Conservation (phyloP, 768 basidiomycete species). For the Boletus subcaerulescens region DNA sequence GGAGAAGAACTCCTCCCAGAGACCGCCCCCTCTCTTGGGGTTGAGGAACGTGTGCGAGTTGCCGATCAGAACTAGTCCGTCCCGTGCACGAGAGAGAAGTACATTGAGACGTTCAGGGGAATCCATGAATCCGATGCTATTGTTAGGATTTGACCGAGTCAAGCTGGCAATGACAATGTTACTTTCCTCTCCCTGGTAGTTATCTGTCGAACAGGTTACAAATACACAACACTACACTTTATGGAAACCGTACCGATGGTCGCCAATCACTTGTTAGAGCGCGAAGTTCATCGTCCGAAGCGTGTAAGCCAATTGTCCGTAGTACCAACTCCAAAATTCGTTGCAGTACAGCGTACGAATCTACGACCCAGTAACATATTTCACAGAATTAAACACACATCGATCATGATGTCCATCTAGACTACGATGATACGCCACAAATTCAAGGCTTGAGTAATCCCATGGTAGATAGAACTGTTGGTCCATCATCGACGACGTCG, state of each 20-base stretch:
- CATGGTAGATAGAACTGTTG: too few species aligned
- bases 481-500: too few species aligned
- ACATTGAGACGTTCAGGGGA: slow-evolving; percentile 71
- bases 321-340: too few species aligned
- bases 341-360: too few species aligned
- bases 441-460: too few species aligned
- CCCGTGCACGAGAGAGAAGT: slow-evolving; percentile 65
- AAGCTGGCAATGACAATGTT: slow-evolving; percentile 63
- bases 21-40: slow-evolving; percentile 47
- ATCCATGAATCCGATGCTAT: slow-evolving; percentile 70
- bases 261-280: too few species aligned
- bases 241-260: slow-evolving; percentile 53
- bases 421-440: too few species aligned
- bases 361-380: too few species aligned
- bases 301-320: too few species aligned
- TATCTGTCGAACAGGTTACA: slow-evolving; percentile 42
- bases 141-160: slow-evolving; percentile 54
- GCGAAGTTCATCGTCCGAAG: too few species aligned
- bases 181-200: slow-evolving; percentile 76
- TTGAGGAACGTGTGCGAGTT: slow-evolving; percentile 59
- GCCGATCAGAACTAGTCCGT: slow-evolving; percentile 65
- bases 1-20: slow-evolving; percentile 52
- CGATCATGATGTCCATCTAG: too few species aligned
- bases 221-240: neutral
- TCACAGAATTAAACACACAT: too few species aligned